Base-by-base conservation (phyloP, 306 rosid species). In the Pachyrhizus erosus region DNA sequence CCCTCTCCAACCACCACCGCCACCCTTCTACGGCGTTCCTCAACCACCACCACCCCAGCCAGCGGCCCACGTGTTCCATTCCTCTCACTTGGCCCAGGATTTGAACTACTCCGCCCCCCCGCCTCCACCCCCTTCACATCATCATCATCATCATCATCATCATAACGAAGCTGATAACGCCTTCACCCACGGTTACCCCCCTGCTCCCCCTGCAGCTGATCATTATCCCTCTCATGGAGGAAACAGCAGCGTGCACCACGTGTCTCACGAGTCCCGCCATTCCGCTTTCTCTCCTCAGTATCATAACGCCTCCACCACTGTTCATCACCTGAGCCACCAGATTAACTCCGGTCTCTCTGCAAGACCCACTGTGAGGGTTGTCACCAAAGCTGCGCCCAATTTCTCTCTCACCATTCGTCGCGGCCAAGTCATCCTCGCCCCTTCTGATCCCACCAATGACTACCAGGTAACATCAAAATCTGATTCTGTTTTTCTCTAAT, bases 401-500 rank as follows among this genome's bases (percentile, higher is more conserved):
- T 91, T 66, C 87, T 83, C 91, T 0, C 94, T 91, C 55, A 73
- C 96, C 12, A 70, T 91, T 73, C 86, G 90, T 61, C 73, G 83
- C 2, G 97, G 88, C 10, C 76, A 86, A 11, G 91, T 92, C 52
- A 45, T 94, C 69, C 94, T 94, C 27, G 87, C 91, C 7, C 86
- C 39, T 0, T 88, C 91, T 7, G 77, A 91, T 82, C 92, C 91
- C 40, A 1, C 67, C 4, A 87, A 92, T 82, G 79, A 71, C 15
- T 80, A 79, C 51, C 98, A 94, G 85, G 98, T 70, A 12, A 7
- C 49, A 18, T n/a, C n/a, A n/a, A n/a, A n/a, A n/a, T n/a, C n/a
- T n/a, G n/a, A n/a, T n/a, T n/a, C n/a, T n/a, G n/a, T n/a, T n/a
- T n/a, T n/a, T n/a, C n/a, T n/a, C n/a, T n/a, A n/a, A n/a, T n/a